phyloP scores from a whole-genome alignment of 306 rosid species.

The Gastrolobium villosum region DNA sequence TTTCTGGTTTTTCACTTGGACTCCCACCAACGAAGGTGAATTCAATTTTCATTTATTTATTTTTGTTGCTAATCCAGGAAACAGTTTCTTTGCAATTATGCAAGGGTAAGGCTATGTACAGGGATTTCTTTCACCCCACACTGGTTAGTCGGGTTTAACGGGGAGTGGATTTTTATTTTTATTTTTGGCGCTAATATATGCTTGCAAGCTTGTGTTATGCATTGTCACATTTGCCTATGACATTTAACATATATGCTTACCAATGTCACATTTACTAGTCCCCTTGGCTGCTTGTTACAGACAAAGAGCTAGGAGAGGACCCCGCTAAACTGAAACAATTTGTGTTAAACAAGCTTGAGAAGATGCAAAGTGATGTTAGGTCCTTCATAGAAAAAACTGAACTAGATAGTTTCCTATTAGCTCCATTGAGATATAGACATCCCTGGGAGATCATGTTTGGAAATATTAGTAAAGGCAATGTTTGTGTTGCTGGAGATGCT shows the following conservation, averaged over 20 bases:
- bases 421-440: constrained; percentile 57
- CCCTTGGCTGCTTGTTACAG: constrained; percentile 39
- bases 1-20: constrained; percentile 73
- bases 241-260: background rate
- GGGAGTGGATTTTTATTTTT: too few species aligned
- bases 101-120: too few species aligned
- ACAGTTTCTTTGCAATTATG: too few species aligned
- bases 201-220: too few species aligned
- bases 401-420: constrained; percentile 41
- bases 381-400: constrained; percentile 53
- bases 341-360: constrained; percentile 62
- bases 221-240: background rate
- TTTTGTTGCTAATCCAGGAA: too few species aligned
- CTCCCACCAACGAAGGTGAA: constrained; percentile 66
- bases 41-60: too few species aligned
- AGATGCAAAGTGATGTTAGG: constrained; percentile 51
- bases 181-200: too few species aligned
- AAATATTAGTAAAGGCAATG: constrained; percentile 66
- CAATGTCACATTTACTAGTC: background rate
- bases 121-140: too few species aligned
- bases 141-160: too few species aligned
- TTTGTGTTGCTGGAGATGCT: constrained; percentile 73
- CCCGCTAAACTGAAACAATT: constrained; percentile 54
- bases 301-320: constrained; percentile 47
- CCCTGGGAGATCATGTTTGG: constrained; percentile 71